Evolutionary conservation across 768 basidiomycete genomes (phyloP), one percentile per base, ranked within the genome.

Genomic region (Lentinus tigrinus): DNA sequence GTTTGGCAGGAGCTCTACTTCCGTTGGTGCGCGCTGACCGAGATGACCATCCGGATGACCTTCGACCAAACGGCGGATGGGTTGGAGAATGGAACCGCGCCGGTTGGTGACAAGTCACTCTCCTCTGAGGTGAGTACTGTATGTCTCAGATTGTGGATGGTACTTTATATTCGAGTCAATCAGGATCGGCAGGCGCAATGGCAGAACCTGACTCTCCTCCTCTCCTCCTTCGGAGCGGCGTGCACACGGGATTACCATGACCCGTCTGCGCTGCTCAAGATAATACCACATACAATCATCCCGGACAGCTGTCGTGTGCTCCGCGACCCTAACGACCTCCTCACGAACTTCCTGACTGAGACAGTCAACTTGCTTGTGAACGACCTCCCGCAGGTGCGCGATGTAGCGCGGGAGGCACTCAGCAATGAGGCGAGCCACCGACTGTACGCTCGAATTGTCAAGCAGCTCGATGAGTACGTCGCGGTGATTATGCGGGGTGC

Each of bases 1-100:
- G 87, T 91, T 3, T 95, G 92, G 92, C 79, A 87, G 61, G 92
- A 94, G 66, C 87, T 84, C 59, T 93, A 87, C 69, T 86, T 81
- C 75, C 78, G 90, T 47, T 93, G 91, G 90, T 77, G 78, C 26
- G 72, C 76, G 5, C 71, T 93, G 43, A 82, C 82, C 14, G 88
- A 89, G 66, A 74, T 79, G 48, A 74, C 88, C 44, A 77, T 80
- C 60, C 80, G 63, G 61, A 66, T 40, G 48, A 70, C 57, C n/a
- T 55, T 60, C 54, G 67, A 64, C 61, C 66, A 71, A 21, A 69
- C 67, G 5, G 66, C 70, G 56, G 65, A 72, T 27, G 70, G 68
- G 8, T 63, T 69, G 34, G 60, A 63, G 46, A 65, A 56, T 54
- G 69, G 49, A 47, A 66, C 59, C 62, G 75, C 64, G 3, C 67